These are phyloP conservation scores for Scenedesmus sp. DNA, from an alignment of 163 green algal genomes.

Conservation along the genomic window DNA sequence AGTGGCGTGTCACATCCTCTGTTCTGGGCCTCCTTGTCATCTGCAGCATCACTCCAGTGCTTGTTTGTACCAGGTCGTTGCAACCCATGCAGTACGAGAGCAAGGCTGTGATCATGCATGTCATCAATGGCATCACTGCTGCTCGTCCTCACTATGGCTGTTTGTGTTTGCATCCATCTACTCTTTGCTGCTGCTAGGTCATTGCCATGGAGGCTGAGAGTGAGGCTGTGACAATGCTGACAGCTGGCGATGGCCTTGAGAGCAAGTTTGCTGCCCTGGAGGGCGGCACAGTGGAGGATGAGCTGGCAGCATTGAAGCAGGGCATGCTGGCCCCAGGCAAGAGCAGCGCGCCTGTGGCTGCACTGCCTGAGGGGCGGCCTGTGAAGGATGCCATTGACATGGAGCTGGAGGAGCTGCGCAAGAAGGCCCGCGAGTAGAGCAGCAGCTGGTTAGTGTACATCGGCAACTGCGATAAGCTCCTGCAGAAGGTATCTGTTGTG, in stretches of 20 bases:
- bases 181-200: constrained; percentile 54
- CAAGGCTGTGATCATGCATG: constrained; percentile 80
- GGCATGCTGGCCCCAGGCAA: constrained; percentile 68
- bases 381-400: constrained; percentile 89
- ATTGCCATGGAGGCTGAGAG: constrained; percentile 87
- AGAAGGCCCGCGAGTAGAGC: constrained; percentile 69
- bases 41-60: neutral
- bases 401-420: constrained; percentile 84
- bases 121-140: neutral
- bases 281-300: constrained; percentile 89
- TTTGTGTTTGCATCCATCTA: neutral
- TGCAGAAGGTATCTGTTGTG: constrained; percentile 76
- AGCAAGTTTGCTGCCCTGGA: constrained; percentile 84
- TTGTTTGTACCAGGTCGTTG: constrained; percentile 63
- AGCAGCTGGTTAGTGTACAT: constrained; percentile 78
- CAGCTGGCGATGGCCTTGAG: constrained; percentile 81
- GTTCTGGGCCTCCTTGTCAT: neutral
- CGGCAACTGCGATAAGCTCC: too few relatives aligned
- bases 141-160: neutral
- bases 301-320: constrained; percentile 90
- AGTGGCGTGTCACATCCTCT: neutral
- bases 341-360: neutral
- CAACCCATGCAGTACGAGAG: constrained; percentile 87
- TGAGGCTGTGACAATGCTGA: constrained; percentile 82
- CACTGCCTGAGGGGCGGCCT: constrained; percentile 81